A percentile compares a stretch with the other conserved stretches of the same genome.
phyloP scores from a whole-genome alignment of 108 stramenopile species.

The Seminavis robusta region DNA sequence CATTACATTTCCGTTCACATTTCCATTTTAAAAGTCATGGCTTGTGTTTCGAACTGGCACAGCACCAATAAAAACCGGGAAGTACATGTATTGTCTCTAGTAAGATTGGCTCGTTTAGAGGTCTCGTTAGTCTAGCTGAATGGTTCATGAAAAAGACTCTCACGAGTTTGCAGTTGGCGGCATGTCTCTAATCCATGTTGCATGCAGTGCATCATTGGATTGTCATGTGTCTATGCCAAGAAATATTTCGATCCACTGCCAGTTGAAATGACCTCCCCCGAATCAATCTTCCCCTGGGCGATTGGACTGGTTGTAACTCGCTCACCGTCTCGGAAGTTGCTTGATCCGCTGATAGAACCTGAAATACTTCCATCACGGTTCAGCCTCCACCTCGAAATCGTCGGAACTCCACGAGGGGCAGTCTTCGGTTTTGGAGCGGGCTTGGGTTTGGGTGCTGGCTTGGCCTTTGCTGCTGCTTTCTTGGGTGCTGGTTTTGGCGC shows the following conservation, averaged over 20 bases:
- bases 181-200: too few species aligned
- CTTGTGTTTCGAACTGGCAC: too few species aligned
- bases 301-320: constrained; percentile 69
- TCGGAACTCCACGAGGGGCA: constrained; percentile 43
- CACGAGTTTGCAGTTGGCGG: too few species aligned
- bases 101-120: too few species aligned
- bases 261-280: constrained; percentile 64
- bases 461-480: not conserved
- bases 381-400: constrained; percentile 46
- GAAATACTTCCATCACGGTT: constrained; percentile 62
- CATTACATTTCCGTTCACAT: too few species aligned
- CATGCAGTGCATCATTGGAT: too few species aligned
- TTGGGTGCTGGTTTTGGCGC: not conserved
- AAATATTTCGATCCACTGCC: constrained; percentile 73
- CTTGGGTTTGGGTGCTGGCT: not conserved
- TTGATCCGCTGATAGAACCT: constrained; percentile 58
- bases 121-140: too few species aligned
- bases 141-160: too few species aligned
- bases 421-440: not conserved
- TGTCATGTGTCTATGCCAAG: constrained; percentile 31
- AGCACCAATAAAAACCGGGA: too few species aligned
- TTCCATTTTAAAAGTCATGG: too few species aligned
- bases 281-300: constrained; percentile 40
- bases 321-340: constrained; percentile 60
- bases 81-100: too few species aligned